These are phyloP conservation scores for Panaeolus cyanescens DNA, from an alignment of 768 basidiomycete genomes.

Conservation along the genomic window DNA sequence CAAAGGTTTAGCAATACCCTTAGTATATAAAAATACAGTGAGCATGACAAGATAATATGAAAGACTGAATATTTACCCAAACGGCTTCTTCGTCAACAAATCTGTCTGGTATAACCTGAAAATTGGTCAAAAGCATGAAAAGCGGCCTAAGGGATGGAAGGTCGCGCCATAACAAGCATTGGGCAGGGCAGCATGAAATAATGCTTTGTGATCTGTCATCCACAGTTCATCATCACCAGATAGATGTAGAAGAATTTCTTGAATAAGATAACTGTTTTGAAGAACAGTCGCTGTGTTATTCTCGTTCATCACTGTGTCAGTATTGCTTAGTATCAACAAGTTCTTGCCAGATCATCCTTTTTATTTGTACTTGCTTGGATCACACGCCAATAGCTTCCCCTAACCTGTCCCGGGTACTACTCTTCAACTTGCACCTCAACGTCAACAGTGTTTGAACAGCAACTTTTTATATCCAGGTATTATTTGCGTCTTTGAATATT, in stretches of 20 bases:
- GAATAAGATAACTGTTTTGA: background rate
- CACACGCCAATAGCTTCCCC: background rate
- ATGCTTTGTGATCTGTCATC: background rate
- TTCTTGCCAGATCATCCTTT: too few relatives aligned
- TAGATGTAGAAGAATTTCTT: background rate
- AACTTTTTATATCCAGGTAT: background rate
- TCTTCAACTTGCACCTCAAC: background rate
- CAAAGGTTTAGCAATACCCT: background rate
- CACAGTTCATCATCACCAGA: background rate
- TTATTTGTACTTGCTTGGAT: background rate
- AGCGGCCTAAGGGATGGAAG: background rate
- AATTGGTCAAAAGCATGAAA: background rate
- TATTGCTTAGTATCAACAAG: too few relatives aligned
- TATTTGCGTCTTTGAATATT: too few relatives aligned
- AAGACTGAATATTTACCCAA: background rate
- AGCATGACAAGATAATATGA: background rate
- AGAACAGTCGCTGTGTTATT: too few relatives aligned
- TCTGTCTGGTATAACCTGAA: background rate
- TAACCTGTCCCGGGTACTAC: background rate
- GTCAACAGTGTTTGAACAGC: background rate
- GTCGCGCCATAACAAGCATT: background rate
- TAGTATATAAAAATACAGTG: background rate
- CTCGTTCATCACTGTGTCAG: too few relatives aligned
- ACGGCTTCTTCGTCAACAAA: background rate
- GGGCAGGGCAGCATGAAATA: background rate